phyloP scores from a whole-genome alignment of 306 rosid species.

The Notholithocarpus densiflorus region DNA sequence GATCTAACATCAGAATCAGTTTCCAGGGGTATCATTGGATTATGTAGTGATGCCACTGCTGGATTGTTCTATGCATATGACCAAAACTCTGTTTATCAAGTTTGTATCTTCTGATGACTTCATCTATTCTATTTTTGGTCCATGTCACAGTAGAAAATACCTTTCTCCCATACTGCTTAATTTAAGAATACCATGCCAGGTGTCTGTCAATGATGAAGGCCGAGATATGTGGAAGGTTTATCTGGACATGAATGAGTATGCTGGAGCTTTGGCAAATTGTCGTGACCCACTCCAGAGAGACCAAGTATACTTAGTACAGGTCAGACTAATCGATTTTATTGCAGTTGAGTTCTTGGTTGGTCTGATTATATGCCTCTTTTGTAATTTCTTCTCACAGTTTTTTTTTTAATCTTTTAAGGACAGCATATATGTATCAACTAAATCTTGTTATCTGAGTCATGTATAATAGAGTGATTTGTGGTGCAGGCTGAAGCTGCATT shows the following conservation, averaged over 20 bases:
- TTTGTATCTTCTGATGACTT: conserved; percentile 33
- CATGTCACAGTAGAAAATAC: conserved; percentile 7
- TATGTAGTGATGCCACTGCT: conserved; percentile 97
- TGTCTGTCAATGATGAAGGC: conserved; percentile 93
- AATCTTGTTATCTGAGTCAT: not conserved
- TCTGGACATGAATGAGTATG: conserved; percentile 90
- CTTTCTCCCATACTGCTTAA: conserved; percentile 14
- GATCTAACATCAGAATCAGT: conserved; percentile 81
- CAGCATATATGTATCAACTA: not conserved
- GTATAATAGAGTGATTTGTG: conserved; percentile 32
- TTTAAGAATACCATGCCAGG: conserved; percentile 51
- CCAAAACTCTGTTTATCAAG: conserved; percentile 95
- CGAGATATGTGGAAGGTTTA: conserved; percentile 98
- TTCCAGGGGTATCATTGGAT: conserved; percentile 84
- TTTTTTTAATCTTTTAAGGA: not conserved
- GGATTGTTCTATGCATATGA: conserved; percentile 95
- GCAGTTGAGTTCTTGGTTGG: conserved; percentile 2
- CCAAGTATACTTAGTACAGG: conserved; percentile 94
- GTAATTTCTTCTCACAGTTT: not conserved
- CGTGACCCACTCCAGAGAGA: conserved; percentile 91
- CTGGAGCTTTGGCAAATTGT: conserved; percentile 89
- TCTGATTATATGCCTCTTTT: conserved; percentile 8
- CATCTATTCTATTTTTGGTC: conserved; percentile 23
- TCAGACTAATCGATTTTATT: conserved; percentile 23
- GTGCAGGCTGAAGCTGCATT: conserved; percentile 97